phyloP scores from a whole-genome alignment of 305 asterid genomes.

The Fraxinus baroniana region DNA sequence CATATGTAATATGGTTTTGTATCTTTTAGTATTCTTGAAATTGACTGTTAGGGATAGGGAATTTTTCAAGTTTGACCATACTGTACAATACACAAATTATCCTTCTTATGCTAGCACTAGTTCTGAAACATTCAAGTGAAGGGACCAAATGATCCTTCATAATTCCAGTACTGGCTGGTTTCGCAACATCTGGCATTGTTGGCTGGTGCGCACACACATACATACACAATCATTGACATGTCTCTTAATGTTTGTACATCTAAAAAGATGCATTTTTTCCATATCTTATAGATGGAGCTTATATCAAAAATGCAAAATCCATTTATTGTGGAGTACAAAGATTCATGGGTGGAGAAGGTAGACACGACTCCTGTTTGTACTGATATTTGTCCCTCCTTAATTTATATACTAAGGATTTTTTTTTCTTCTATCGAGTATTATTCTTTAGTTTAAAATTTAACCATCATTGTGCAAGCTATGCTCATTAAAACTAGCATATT shows the following conservation, averaged over 20 bases:
- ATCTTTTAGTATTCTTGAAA: background rate
- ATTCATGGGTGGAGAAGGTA: constrained; percentile 99
- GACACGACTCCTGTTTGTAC: constrained; percentile 2
- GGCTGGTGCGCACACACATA: background rate
- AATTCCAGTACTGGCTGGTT: background rate
- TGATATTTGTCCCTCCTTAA: background rate
- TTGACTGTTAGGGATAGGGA: background rate
- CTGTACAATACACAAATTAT: constrained; percentile 4
- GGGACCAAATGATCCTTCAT: background rate
- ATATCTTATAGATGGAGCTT: constrained; percentile 74
- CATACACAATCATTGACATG: background rate
- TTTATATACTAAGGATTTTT: constrained; percentile 1
- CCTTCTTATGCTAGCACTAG: background rate
- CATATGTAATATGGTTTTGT: background rate
- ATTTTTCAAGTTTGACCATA: background rate
- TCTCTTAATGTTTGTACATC: background rate
- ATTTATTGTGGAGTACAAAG: constrained; percentile 90
- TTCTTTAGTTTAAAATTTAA: background rate
- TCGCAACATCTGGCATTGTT: background rate
- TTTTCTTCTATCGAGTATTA: background rate
- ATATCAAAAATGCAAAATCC: constrained; percentile 79
- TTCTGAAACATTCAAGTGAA: background rate
- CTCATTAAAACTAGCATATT: background rate
- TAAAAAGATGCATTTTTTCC: constrained; percentile 10
- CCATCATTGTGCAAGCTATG: background rate